These are phyloP conservation scores for Phoma herbarum DNA, from an alignment of 2,329 filamentous ascomycete species.

Conservation along the genomic window DNA sequence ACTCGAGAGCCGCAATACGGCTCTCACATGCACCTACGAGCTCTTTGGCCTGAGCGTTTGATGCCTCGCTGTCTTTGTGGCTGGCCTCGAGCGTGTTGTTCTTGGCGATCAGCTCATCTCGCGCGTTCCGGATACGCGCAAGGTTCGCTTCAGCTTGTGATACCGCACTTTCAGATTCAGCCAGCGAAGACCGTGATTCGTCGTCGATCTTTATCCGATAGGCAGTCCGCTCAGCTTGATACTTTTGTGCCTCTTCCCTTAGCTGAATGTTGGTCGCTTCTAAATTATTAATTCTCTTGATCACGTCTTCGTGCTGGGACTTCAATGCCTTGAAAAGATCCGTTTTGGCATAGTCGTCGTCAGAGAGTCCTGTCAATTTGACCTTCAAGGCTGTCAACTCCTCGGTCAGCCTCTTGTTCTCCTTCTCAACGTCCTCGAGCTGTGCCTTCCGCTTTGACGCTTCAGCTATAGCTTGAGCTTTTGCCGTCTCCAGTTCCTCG, in stretches of 20 bases:
- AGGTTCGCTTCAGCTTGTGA: slow-evolving; percentile 84
- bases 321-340: slow-evolving; percentile 94
- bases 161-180: slow-evolving; percentile 83
- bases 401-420: slow-evolving; percentile 78
- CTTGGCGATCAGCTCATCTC: slow-evolving; percentile 88
- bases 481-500: slow-evolving; percentile 76
- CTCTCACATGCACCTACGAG: slow-evolving; percentile 80
- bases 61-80: slow-evolving; percentile 77
- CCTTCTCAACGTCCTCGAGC: slow-evolving; percentile 77
- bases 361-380: slow-evolving; percentile 75
- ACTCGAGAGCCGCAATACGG: slow-evolving; percentile 82
- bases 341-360: slow-evolving; percentile 93
- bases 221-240: slow-evolving; percentile 83
- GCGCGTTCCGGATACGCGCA: slow-evolving; percentile 80
- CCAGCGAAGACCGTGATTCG: slow-evolving; percentile 75
- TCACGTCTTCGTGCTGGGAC: slow-evolving; percentile 88
- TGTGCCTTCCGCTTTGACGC: slow-evolving; percentile 89
- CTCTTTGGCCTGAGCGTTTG: slow-evolving; percentile 79
- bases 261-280: slow-evolving; percentile 88
- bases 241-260: slow-evolving; percentile 82
- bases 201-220: slow-evolving; percentile 83
- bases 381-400: slow-evolving; percentile 79
- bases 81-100: slow-evolving; percentile 79
- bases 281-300: slow-evolving; percentile 88
- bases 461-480: slow-evolving; percentile 79